These are phyloP conservation scores for Podila horticola DNA, from an alignment of 192 early-diverging fungal genomes.

Conservation along the genomic window DNA sequence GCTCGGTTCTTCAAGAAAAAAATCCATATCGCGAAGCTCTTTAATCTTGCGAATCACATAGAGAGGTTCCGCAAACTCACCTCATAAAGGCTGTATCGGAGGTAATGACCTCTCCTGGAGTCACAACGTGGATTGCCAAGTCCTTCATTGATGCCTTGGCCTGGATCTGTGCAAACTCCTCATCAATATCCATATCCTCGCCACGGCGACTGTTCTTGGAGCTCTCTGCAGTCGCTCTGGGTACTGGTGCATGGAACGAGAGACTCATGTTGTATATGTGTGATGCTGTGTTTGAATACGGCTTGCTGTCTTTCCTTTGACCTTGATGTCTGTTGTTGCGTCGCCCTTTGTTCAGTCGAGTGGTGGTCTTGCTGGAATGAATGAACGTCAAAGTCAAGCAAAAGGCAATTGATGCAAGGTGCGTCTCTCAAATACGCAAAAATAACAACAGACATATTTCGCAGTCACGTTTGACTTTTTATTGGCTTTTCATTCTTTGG, in stretches of 20 bases:
- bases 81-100: constrained; percentile 81
- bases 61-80: constrained; percentile 21
- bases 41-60: constrained; percentile 20
- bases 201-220: background rate
- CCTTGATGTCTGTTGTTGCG: background rate
- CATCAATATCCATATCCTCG: constrained; percentile 55
- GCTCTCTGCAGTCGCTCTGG: background rate
- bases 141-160: constrained; percentile 4
- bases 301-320: background rate
- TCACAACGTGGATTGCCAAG: constrained; percentile 63
- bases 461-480: background rate
- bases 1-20: background rate
- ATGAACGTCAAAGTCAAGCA: background rate
- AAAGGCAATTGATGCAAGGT: background rate
- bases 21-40: background rate
- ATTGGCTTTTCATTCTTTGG: background rate
- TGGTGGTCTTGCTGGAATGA: background rate
- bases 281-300: background rate
- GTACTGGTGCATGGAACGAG: constrained; percentile 32
- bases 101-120: constrained; percentile 83
- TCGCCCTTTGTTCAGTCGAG: background rate
- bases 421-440: background rate
- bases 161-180: constrained; percentile 2
- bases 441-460: background rate
- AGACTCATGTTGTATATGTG: constrained; percentile 25